Evolutionary conservation across 202 grass and related monocot species (phyloP).

Genomic region (Panicum hallii): DNA sequence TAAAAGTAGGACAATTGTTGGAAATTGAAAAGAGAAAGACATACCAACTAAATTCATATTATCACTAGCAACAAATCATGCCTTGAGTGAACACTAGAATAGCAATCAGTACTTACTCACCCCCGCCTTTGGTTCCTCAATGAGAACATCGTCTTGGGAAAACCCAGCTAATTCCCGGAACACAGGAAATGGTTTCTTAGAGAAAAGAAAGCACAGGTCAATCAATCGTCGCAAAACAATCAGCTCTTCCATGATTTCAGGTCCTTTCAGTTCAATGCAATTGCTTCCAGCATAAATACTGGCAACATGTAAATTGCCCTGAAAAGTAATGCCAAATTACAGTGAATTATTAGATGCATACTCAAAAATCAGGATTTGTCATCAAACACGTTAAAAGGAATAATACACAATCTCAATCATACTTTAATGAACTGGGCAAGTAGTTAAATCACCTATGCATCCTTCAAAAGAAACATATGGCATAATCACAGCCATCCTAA

Average conservation of each 20-base stretch:
- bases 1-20: conserved; percentile 32
- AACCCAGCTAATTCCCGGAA: conserved; percentile 85
- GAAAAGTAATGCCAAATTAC: conserved; percentile 38
- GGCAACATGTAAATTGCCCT: conserved; percentile 85
- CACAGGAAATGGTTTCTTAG: conserved; percentile 86
- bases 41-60: conserved; percentile 36
- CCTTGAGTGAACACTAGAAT: conserved; percentile 27
- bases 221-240: conserved; percentile 80
- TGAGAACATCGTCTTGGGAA: conserved; percentile 79
- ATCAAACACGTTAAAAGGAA: conserved; percentile 5
- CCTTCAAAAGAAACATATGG: conserved; percentile 18
- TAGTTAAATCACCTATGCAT: conserved; percentile 16
- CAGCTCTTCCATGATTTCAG: conserved; percentile 77
- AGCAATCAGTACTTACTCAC: conserved; percentile 72
- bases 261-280: conserved; percentile 74
- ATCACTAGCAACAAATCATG: conserved; percentile 13
- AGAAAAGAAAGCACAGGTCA: conserved; percentile 89
- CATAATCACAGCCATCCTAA: conserved; percentile 21
- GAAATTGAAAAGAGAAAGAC: conserved; percentile 31
- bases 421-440: conserved; percentile 8
- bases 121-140: conserved; percentile 95
- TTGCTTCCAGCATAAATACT: conserved; percentile 86
- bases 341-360: conserved; percentile 23
- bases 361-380: neutral
- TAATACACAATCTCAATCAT: conserved; percentile 5